These are phyloP conservation scores for Solanum pimpinellifolium DNA, from an alignment of 257 asterid genomes.

Conservation along the genomic window DNA sequence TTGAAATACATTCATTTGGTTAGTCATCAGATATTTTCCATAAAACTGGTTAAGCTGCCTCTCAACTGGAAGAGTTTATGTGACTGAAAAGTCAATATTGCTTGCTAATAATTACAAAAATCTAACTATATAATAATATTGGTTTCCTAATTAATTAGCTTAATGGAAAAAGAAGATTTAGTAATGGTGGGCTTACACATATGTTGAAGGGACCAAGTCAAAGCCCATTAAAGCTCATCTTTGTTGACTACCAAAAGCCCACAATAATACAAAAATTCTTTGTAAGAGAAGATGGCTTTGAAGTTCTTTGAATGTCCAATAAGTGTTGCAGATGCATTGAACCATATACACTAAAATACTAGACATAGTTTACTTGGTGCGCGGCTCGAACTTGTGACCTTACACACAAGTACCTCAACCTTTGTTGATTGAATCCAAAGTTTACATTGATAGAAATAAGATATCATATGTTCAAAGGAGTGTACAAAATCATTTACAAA, in stretches of 20 bases:
- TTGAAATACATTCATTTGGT: background rate
- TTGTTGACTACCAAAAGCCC: background rate
- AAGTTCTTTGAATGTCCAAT: background rate
- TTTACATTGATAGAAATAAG: background rate
- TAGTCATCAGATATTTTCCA: background rate
- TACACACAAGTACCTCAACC: background rate
- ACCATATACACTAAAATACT: background rate
- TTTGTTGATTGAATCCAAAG: background rate
- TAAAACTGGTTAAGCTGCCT: background rate
- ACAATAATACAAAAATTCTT: background rate
- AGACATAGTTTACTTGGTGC: background rate
- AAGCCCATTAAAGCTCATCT: background rate
- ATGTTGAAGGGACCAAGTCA: background rate
- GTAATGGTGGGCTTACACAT: background rate
- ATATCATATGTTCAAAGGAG: background rate
- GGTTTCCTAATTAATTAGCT: background rate
- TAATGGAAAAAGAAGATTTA: background rate
- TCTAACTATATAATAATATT: background rate
- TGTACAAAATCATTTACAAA: background rate
- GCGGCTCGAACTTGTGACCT: background rate
- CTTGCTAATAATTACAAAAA: background rate
- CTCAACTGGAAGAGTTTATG: background rate
- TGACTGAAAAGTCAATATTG: background rate
- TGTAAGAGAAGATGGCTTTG: background rate
- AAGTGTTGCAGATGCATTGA: background rate